These are phyloP conservation scores for Blastomyces emzantsi DNA, from an alignment of 2,329 filamentous ascomycete species.

Conservation along the genomic window DNA sequence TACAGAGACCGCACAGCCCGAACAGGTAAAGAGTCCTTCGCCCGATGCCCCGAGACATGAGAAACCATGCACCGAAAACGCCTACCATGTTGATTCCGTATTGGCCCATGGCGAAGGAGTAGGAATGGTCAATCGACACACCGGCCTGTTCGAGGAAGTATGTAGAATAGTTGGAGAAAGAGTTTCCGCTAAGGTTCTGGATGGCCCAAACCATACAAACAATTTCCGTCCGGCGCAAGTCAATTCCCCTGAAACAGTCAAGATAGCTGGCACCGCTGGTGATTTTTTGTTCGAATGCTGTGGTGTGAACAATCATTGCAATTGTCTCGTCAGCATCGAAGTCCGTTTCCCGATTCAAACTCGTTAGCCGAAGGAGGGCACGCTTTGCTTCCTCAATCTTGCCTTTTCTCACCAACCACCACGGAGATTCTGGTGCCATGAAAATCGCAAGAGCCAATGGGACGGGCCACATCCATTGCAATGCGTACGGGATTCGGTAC, in stretches of 20 bases:
- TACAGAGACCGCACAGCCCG: conserved; percentile 62
- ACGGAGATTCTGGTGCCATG: conserved; percentile 44
- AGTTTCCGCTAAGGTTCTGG: conserved; percentile 56
- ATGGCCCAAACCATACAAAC: conserved; percentile 57
- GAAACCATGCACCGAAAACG: conserved; percentile 70
- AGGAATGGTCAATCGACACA: conserved; percentile 41
- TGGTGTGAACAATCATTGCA: conserved; percentile 89
- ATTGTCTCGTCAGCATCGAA: conserved; percentile 78
- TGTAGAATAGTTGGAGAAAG: conserved; percentile 56
- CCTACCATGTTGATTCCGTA: conserved; percentile 66
- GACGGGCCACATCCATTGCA: conserved; percentile 48
- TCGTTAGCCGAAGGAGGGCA: conserved; percentile 38
- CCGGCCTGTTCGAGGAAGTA: conserved; percentile 52
- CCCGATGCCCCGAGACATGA: conserved; percentile 67
- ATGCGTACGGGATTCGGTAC: conserved; percentile 44
- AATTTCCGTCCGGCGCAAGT: conserved; percentile 69
- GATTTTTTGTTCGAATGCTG: conserved; percentile 66
- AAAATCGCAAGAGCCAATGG: conserved; percentile 41
- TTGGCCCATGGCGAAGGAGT: conserved; percentile 50
- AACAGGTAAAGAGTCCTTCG: conserved; percentile 67
- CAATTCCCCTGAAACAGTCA: conserved; percentile 75
- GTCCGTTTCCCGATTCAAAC: conserved; percentile 47
- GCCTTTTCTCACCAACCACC: conserved; percentile 44
- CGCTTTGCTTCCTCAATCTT: conserved; percentile 41
- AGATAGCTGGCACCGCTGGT: conserved; percentile 64